Base-by-base conservation (phyloP, 2,329 filamentous ascomycete genomes). In the Knufia fluminis region DNA sequence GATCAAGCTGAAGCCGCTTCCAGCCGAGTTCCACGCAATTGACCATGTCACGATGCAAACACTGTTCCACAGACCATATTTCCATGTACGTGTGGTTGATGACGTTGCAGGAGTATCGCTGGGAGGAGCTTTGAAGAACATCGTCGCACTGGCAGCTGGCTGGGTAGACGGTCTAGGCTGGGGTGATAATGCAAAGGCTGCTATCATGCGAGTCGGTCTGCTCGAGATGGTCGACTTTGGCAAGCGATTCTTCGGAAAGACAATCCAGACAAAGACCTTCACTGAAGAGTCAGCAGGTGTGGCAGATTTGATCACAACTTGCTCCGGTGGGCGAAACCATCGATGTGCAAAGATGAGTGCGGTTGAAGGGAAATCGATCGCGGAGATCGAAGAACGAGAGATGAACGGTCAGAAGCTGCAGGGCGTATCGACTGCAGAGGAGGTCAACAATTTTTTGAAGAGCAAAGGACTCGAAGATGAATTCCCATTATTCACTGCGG, bases 151-250 rank as follows among this genome's bases (percentile, higher is more conserved):
- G 16, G 91, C 89, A 3, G 90, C 92, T 26, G 92, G 92, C 51
- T 98, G 94, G 67, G 89, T 97, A 39, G 88, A 95, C 57, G 92
- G 92, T 31, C 80, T 91, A 54, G 91, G 91, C 57, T 98, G 92
- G 91, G 92, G 92, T 62, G 90, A 97, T 73, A 98, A 97, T 60
- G 91, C 91, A 57, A 97, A 98, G 73, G 89, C 92, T n/a, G 92
- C 92, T 40, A 83, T 98, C 53, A 97, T 98, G 88, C 86, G 92
- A 36, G 85, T 97, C 17, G 92, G 92, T 6, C 79, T 98, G 40
- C 77, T 96, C 60, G 92, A 98, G 71, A 95, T 96, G 84, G 88
- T 97, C 62, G 85, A 86, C 64, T 98, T 98, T 59, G 91, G 91
- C 57, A 88, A 90, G 67, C 81, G 85, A 60, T 98, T 97, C 74